Evolutionary conservation across 2,329 filamentous ascomycete species (phyloP).

Genomic region (Aspergillaceae sp.): DNA sequence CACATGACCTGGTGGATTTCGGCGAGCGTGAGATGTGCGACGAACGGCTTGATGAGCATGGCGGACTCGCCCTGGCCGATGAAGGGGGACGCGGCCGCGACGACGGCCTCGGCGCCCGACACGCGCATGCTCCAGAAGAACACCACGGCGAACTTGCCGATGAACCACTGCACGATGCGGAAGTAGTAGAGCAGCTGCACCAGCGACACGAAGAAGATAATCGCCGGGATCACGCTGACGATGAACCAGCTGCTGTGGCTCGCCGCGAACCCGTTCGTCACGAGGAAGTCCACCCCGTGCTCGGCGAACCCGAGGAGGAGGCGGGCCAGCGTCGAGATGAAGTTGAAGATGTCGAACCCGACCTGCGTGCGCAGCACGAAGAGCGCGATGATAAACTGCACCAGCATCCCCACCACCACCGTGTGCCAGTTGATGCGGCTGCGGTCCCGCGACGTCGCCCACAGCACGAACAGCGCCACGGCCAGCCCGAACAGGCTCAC

Average conservation of each 20-base stretch:
- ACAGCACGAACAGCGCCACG: constrained; percentile 62
- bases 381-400: constrained; percentile 78
- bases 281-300: constrained; percentile 66
- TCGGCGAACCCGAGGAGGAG: constrained; percentile 67
- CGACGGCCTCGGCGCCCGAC: constrained; percentile 86
- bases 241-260: constrained; percentile 58
- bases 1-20: constrained; percentile 91
- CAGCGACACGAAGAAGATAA: constrained; percentile 94
- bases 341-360: constrained; percentile 86
- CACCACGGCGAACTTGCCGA: constrained; percentile 76
- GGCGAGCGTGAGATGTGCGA: constrained; percentile 73
- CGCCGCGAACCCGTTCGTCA: constrained; percentile 37
- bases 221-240: constrained; percentile 70
- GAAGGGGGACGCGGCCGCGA: constrained; percentile 85
- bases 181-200: constrained; percentile 78
- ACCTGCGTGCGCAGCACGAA: constrained; percentile 75
- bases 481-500: constrained; percentile 70
- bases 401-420: constrained; percentile 79
- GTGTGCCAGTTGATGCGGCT: constrained; percentile 58
- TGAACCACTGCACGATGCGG: constrained; percentile 79
- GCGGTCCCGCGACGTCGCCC: constrained; percentile 61
- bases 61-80: constrained; percentile 91
- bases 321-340: constrained; percentile 67
- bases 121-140: constrained; percentile 87
- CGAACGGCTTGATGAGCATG: constrained; percentile 83